A percentile compares a stretch with the other conserved stretches of the same genome.
phyloP scores from a whole-genome alignment of 2,329 filamentous ascomycete species.

The Aspergillus fumigatiaffinis region DNA sequence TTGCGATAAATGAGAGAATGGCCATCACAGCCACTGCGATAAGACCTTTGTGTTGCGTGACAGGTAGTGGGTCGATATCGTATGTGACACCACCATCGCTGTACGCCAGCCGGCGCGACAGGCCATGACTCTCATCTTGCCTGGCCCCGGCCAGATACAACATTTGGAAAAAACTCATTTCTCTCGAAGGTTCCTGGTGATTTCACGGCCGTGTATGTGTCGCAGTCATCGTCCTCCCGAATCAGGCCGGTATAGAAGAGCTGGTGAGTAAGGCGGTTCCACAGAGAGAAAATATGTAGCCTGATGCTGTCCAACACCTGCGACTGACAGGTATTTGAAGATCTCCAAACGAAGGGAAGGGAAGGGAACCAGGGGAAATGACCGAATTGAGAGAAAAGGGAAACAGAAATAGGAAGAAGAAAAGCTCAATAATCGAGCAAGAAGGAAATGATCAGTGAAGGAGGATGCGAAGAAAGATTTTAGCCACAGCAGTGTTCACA shows the following conservation, averaged over 20 bases:
- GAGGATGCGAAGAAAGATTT: background rate
- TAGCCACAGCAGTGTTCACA: background rate
- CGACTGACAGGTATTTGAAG: background rate
- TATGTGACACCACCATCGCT: slow-evolving; percentile 7
- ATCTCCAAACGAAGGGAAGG: background rate
- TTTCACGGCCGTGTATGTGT: background rate
- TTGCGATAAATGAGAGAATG: slow-evolving; percentile 45
- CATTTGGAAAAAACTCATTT: slow-evolving; percentile 15
- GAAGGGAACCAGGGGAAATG: background rate
- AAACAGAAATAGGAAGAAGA: background rate
- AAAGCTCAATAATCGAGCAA: background rate
- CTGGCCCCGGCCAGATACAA: slow-evolving; percentile 14
- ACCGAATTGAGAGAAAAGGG: background rate
- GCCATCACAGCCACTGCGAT: slow-evolving; percentile 47
- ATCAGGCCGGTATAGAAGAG: background rate
- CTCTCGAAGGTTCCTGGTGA: slow-evolving; percentile 1
- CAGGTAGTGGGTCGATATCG: slow-evolving; percentile 34
- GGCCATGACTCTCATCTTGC: slow-evolving; percentile 10
- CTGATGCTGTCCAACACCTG: too few relatives aligned
- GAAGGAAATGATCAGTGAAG: background rate
- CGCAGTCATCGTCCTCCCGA: slow-evolving; percentile 9
- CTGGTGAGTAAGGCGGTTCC: background rate
- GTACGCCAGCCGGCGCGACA: slow-evolving; percentile 21
- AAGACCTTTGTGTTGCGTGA: slow-evolving; percentile 38
- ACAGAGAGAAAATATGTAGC: background rate